These are phyloP conservation scores for Eutrema yunnanense DNA, from an alignment of 345 rosid species.

Conservation along the genomic window DNA sequence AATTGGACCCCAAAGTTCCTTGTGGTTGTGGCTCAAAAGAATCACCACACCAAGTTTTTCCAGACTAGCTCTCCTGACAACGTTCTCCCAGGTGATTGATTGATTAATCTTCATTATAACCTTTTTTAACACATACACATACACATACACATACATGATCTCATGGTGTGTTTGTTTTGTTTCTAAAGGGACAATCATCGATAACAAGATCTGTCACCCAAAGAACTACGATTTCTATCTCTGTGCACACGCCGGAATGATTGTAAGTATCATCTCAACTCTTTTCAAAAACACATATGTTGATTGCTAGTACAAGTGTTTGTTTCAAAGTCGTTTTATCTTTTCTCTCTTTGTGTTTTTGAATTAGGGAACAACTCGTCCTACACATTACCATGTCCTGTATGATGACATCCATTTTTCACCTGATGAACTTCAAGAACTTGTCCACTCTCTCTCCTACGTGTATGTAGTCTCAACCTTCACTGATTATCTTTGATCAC, in stretches of 20 bases:
- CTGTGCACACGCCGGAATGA: conserved; percentile 35
- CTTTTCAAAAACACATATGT: not conserved
- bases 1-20: conserved; percentile 63
- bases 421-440: conserved; percentile 33
- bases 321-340: not conserved
- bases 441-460: conserved; percentile 30
- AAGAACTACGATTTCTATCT: conserved; percentile 32
- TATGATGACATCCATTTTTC: conserved; percentile 28
- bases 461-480: conserved; percentile 23
- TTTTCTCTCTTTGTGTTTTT: not conserved
- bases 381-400: conserved; percentile 34
- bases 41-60: conserved; percentile 85
- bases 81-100: conserved; percentile 75
- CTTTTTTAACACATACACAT: not conserved
- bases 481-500: not conserved
- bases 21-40: conserved; percentile 79
- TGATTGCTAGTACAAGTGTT: not conserved
- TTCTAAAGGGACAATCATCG: conserved; percentile 28
- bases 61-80: conserved; percentile 54
- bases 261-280: conserved; percentile 20
- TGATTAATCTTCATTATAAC: not conserved
- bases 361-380: conserved; percentile 30
- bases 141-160: not conserved
- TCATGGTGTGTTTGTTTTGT: not conserved
- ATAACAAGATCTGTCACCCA: conserved; percentile 29